These are phyloP conservation scores for Cyclotella choctawhatcheeana DNA, from an alignment of 108 stramenopile species.

Conservation along the genomic window DNA sequence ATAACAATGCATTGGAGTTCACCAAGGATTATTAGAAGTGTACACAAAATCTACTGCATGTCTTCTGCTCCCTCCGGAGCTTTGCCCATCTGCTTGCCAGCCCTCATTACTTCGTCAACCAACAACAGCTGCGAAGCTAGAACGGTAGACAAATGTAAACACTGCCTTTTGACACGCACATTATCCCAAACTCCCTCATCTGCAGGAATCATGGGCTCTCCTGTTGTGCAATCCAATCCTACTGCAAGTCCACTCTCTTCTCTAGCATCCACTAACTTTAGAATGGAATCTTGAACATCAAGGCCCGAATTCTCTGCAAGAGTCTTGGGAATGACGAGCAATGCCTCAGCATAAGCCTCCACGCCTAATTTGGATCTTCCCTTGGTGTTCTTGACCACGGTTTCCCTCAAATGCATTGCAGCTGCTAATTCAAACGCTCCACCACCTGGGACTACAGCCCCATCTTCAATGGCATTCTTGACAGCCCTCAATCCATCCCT, in stretches of 20 bases:
- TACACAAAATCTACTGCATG: conserved; percentile 14
- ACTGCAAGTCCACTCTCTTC: conserved; percentile 75
- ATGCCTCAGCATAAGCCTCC: conserved; percentile 96
- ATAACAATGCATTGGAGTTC: too few species aligned
- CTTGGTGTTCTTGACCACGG: conserved; percentile 67
- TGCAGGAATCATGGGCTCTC: conserved; percentile 93
- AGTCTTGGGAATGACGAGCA: conserved; percentile 97
- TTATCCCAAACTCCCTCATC: conserved; percentile 98
- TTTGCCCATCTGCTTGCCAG: conserved; percentile 97
- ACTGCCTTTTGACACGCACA: conserved; percentile 96
- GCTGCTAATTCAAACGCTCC: conserved; percentile 98
- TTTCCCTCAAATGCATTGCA: conserved; percentile 66
- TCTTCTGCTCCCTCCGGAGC: conserved; percentile 55
- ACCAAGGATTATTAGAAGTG: too few species aligned
- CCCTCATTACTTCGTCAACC: conserved; percentile 99
- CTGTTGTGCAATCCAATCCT: conserved; percentile 92
- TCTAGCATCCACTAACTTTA: conserved; percentile 91
- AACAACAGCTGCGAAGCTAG: conserved; percentile 97
- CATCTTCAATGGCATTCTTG: conserved; percentile 97
- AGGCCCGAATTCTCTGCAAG: conserved; percentile 97
- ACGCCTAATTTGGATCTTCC: conserved; percentile 97
- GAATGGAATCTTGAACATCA: conserved; percentile 94
- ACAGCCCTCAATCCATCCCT: conserved; percentile 97
- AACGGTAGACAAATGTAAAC: conserved; percentile 92
- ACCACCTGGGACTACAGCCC: conserved; percentile 94